A percentile compares a stretch with the other conserved stretches of the same genome.
Evolutionary conservation across 2,329 filamentous ascomycete genomes (phyloP).

Genomic region (Fusarium irregulare): DNA sequence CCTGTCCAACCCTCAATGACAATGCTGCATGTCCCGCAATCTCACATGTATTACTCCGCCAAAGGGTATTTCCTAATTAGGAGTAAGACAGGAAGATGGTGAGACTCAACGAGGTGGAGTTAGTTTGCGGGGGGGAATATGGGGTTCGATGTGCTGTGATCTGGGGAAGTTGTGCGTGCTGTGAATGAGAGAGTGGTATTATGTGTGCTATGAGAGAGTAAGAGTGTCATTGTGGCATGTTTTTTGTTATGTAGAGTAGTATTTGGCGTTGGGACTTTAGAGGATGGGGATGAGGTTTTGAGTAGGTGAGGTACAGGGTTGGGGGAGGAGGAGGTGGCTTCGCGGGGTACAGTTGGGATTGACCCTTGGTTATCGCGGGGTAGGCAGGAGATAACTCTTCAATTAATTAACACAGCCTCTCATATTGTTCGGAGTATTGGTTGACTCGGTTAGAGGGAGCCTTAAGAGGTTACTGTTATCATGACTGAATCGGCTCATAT

Average conservation of each 20-base stretch:
- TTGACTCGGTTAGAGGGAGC: background rate
- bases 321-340: background rate
- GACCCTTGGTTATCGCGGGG: background rate
- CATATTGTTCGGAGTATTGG: background rate
- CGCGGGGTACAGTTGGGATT: background rate
- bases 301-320: background rate
- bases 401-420: too few species aligned
- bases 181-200: too few species aligned
- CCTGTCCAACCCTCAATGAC: background rate
- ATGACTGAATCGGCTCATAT: conserved; percentile 27
- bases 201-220: too few species aligned
- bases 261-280: background rate
- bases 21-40: background rate
- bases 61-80: conserved; percentile 7
- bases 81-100: conserved; percentile 24
- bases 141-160: background rate
- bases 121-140: conserved; percentile 35
- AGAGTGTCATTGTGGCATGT: conserved; percentile 15
- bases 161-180: too few species aligned
- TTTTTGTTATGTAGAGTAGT: conserved; percentile 16
- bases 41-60: conserved; percentile 11
- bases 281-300: background rate
- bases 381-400: background rate
- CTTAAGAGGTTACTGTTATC: background rate
- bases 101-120: conserved; percentile 26